Conservation (phyloP, 164 flowering plant species). For the Dillenia turbinata region DNA sequence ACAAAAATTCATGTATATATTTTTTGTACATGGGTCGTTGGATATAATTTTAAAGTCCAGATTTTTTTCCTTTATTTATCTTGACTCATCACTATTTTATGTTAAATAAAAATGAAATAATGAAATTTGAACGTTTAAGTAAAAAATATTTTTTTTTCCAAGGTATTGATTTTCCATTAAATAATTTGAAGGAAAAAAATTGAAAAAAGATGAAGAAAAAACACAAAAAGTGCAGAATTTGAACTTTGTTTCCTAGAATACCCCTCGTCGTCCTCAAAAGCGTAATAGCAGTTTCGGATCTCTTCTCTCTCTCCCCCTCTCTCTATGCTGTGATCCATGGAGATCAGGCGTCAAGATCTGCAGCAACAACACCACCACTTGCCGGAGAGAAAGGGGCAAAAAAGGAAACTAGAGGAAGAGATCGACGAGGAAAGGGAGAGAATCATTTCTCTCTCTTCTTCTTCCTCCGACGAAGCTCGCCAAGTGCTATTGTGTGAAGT, state of each 20-base stretch:
- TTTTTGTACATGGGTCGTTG: too few species aligned
- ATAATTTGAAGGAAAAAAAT: conserved; percentile 4
- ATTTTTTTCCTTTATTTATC: too few species aligned
- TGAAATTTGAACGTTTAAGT: too few species aligned
- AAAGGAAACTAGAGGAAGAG: conserved; percentile 68
- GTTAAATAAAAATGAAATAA: too few species aligned
- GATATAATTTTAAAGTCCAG: too few species aligned
- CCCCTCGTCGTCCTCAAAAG: conserved; percentile 18
- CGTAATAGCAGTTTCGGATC: background rate
- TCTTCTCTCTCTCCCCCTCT: conserved; percentile 6
- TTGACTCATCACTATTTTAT: too few species aligned
- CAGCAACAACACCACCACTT: conserved; percentile 19
- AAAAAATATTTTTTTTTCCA: background rate
- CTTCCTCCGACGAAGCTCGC: conserved; percentile 29
- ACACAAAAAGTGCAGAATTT: background rate
- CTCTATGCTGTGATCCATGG: conserved; percentile 34
- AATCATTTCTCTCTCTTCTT: conserved; percentile 7
- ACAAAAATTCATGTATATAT: too few species aligned
- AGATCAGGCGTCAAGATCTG: conserved; percentile 18
- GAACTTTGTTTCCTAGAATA: conserved; percentile 14
- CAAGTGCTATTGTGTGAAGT: conserved; percentile 39
- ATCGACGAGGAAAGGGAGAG: conserved; percentile 26
- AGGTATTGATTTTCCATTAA: background rate
- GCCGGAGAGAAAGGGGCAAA: conserved; percentile 68
- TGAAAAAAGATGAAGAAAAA: background rate